Conservation (phyloP, 2,329 filamentous ascomycete genomes). For the Venturia oleaginea region DNA sequence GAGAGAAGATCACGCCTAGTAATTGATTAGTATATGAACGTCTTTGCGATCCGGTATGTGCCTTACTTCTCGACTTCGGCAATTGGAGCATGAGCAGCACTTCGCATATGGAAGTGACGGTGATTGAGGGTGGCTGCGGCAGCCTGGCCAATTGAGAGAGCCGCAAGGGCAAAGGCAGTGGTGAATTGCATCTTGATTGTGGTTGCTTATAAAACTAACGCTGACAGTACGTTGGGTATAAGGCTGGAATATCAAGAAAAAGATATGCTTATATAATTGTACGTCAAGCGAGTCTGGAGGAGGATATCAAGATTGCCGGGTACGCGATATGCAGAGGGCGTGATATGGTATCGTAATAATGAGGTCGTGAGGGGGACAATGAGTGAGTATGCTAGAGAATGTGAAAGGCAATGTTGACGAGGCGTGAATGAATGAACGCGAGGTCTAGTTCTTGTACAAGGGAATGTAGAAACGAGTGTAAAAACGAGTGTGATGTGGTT, state of each 20-base stretch:
- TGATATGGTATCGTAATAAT: conserved; percentile 1
- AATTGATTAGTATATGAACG: neutral
- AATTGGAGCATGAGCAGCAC: conserved; percentile 5
- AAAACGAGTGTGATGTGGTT: neutral
- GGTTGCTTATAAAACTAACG: neutral
- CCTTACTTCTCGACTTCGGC: conserved; percentile 10
- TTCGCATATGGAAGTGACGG: conserved; percentile 13
- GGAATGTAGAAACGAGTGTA: neutral
- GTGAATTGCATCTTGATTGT: conserved; percentile 13
- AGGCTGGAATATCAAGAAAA: neutral
- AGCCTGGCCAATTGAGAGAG: conserved; percentile 13
- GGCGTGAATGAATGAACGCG: conserved; percentile 13
- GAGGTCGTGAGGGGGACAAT: neutral
- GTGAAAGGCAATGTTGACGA: neutral
- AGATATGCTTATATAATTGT: neutral
- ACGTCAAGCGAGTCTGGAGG: conserved; percentile 6
- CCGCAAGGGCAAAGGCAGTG: conserved; percentile 9
- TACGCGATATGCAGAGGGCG: neutral
- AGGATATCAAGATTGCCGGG: neutral
- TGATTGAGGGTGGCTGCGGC: conserved; percentile 8
- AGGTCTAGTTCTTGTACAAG: neutral
- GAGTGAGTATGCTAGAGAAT: conserved; percentile 7
- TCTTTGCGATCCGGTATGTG: neutral
- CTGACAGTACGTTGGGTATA: neutral
- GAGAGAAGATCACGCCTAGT: conserved; percentile 10